Percentiles rank a stretch among this genome's conserved stretches.
phyloP scores from a whole-genome alignment of 345 rosid genomes.

The Salix suchowensis region DNA sequence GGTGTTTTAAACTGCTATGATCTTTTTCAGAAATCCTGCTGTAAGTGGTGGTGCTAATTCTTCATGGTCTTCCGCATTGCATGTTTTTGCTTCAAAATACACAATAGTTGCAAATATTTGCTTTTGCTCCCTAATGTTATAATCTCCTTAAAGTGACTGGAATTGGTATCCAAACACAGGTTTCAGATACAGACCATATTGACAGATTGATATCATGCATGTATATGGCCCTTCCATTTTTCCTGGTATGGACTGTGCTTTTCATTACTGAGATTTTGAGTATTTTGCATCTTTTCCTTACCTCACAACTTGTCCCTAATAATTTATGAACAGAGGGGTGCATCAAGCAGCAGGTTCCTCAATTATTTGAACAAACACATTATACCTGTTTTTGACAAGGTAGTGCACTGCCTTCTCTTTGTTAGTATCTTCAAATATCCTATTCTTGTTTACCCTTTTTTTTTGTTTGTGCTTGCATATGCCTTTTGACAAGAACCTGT shows the following conservation, averaged over 20 bases:
- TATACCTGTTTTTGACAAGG: slow-evolving; percentile 89
- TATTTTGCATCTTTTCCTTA: slow-evolving; percentile 7
- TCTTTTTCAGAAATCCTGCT: slow-evolving; percentile 1
- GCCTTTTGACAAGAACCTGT: not conserved
- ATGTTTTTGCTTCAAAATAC: not conserved
- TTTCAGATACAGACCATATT: slow-evolving; percentile 85
- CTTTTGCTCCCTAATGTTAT: not conserved
- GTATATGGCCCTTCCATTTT: slow-evolving; percentile 89
- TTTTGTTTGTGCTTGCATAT: not conserved
- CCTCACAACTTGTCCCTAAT: slow-evolving; percentile 5
- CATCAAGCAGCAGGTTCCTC: slow-evolving; percentile 84
- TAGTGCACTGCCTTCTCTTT: slow-evolving; percentile 18
- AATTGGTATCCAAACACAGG: slow-evolving; percentile 43
- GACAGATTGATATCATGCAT: slow-evolving; percentile 94
- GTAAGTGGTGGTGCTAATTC: not conserved
- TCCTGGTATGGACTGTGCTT: slow-evolving; percentile 50
- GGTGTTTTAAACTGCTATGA: not conserved
- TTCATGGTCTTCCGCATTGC: not conserved
- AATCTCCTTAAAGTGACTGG: not conserved
- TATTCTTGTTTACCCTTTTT: not conserved
- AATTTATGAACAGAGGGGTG: slow-evolving; percentile 64
- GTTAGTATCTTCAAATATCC: not conserved
- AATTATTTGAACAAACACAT: slow-evolving; percentile 85
- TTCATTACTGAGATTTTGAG: not conserved
- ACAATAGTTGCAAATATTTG: not conserved